Base-by-base conservation (phyloP, 179 eudicot genomes). In the Vitellaria paradoxa region DNA sequence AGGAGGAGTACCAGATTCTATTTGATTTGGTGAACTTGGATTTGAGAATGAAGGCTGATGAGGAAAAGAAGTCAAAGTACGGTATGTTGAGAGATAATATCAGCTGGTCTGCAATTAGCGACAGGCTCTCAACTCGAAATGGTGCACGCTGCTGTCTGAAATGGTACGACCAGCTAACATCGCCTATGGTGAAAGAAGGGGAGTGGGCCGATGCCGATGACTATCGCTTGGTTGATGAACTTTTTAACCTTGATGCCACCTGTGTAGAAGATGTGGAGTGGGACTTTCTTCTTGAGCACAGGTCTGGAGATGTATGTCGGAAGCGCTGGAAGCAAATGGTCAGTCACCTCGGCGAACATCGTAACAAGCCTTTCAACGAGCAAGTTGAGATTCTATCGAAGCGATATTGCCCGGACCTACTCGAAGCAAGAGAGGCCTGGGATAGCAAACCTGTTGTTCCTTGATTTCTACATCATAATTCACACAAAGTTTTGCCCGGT, bases 231-330 rank as follows among this genome's bases (percentile, higher is more conserved):
- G 42, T 91, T 76, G 77, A 59, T 69, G 88, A 77, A 13, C 94
- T 91, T 37, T 78, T 37, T 71, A 79, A 81, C 26, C 73, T 87
- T 74, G 96, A 93, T 82, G 90, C 88, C 23, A 76, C 81, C 85
- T 91, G 91, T 82, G 82, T 85, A 24, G 94, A 90, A 65, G 97
- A 93, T 57, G 94, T 91, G 67, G 90, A 86, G 30, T 93, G 97
- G 96, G 94, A 91, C 72, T 57, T 75, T 81, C 84, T 93, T 72
- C 78, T 93, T 68, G 97, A 90, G 4, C 84, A 85, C 70, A 83
- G 97, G 72, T 56, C 90, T 49, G 94, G 81, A 60, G 79, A 80
- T 62, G 10, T 75, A 61, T 80, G 82, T 46, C n/a, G 64, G 20
- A 80, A 70, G 82, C 87, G 96, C 13, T 91, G 96, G 97, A 77